A percentile compares a stretch with the other conserved stretches of the same genome.
These are phyloP conservation scores for Croton setiger DNA, from an alignment of 441 rosid species.

Conservation along the genomic window DNA sequence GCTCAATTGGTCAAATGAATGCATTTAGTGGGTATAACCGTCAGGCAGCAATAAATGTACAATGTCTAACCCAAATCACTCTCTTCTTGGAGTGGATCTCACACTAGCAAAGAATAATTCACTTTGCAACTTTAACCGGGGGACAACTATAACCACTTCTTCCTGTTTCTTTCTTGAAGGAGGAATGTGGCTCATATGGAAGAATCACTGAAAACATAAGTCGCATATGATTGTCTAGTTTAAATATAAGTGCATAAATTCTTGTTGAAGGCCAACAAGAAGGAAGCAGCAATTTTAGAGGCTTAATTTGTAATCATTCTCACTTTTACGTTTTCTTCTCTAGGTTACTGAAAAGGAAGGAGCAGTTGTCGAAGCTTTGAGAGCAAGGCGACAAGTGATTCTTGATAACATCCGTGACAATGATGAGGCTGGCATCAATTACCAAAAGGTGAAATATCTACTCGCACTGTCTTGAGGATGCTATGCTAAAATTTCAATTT, in stretches of 20 bases:
- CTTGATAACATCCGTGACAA: conserved; percentile 97
- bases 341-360: conserved; percentile 68
- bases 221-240: not conserved
- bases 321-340: conserved; percentile 1
- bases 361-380: conserved; percentile 52
- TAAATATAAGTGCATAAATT: not conserved
- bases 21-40: not conserved
- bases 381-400: conserved; percentile 77
- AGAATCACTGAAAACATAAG: not conserved
- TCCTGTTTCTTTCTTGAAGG: not conserved
- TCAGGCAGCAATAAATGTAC: not conserved
- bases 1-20: not conserved
- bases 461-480: conserved; percentile 10
- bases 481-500: not conserved
- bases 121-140: not conserved
- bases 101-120: not conserved
- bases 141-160: not conserved
- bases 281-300: not conserved
- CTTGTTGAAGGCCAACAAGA: not conserved
- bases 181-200: not conserved
- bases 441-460: conserved; percentile 56
- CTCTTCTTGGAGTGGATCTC: not conserved
- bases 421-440: conserved; percentile 82
- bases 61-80: not conserved
- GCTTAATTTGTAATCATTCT: not conserved